These are phyloP conservation scores for Boletus rubescentipes DNA, from an alignment of 768 basidiomycete species.

Conservation along the genomic window DNA sequence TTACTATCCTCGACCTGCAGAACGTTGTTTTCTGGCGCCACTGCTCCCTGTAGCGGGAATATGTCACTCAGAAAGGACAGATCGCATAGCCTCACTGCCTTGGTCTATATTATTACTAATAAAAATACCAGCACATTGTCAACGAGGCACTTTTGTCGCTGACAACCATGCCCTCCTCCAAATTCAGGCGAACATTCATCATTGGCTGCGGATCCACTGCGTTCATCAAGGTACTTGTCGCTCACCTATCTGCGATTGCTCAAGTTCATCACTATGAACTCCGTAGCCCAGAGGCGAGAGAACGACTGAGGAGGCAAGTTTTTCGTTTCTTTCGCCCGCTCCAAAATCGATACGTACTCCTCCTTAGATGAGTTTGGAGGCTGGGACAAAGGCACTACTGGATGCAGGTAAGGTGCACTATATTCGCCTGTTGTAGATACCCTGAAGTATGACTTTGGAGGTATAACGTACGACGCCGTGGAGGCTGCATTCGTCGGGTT, in stretches of 20 bases:
- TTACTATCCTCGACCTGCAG: too few relatives aligned
- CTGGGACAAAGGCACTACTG: slow-evolving; percentile 78
- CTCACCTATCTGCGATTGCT: background rate
- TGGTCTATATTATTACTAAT: too few relatives aligned
- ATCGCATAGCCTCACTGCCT: background rate
- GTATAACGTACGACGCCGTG: slow-evolving; percentile 74
- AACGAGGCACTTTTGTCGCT: background rate
- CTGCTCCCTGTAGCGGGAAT: too few relatives aligned
- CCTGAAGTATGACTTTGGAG: slow-evolving; percentile 38
- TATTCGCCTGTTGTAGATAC: background rate
- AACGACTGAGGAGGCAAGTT: slow-evolving; percentile 60
- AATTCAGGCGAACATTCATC: slow-evolving; percentile 48
- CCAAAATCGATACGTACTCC: background rate
- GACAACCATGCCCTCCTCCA: background rate
- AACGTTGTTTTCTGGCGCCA: too few relatives aligned
- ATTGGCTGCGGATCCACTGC: slow-evolving; percentile 75
- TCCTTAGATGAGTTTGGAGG: slow-evolving; percentile 42
- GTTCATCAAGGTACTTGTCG: slow-evolving; percentile 62
- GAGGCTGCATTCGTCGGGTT: slow-evolving; percentile 74
- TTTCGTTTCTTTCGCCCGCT: background rate
- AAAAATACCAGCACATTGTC: background rate
- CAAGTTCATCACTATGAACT: background rate
- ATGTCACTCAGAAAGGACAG: background rate
- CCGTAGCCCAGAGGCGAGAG: slow-evolving; percentile 61
- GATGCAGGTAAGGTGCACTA: slow-evolving; percentile 58